A percentile compares a stretch with the other conserved stretches of the same genome.
phyloP scores from a whole-genome alignment of 169 alveolate genomes.

The Plasmodium sp. region DNA sequence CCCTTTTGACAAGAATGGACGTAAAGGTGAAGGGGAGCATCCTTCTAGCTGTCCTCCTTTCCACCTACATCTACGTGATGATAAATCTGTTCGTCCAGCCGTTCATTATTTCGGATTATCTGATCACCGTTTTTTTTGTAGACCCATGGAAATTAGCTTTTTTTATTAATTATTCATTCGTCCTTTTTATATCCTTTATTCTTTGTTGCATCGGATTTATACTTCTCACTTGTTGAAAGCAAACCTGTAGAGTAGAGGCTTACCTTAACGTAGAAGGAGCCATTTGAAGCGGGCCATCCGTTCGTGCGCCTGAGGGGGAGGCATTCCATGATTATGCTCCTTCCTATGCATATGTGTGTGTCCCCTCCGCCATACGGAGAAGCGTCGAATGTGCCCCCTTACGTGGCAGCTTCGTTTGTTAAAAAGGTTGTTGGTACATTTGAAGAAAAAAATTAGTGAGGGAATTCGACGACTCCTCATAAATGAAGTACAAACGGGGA shows the following conservation, averaged over 20 bases:
- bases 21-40: conserved; percentile 53
- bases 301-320: neutral
- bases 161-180: conserved; percentile 41
- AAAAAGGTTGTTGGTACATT: neutral
- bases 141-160: conserved; percentile 75
- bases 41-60: conserved; percentile 14
- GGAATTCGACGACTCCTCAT: neutral
- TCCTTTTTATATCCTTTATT: conserved; percentile 48
- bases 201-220: conserved; percentile 64
- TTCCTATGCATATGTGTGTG: neutral
- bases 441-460: neutral
- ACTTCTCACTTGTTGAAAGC: conserved; percentile 22
- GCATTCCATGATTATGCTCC: no score
- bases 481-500: neutral
- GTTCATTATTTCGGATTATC: conserved; percentile 58
- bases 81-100: conserved; percentile 64
- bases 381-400: neutral
- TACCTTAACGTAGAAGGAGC: conserved; percentile 4
- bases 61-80: conserved; percentile 51
- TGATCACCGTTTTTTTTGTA: conserved; percentile 67
- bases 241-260: neutral
- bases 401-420: neutral
- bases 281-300: neutral
- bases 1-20: conserved; percentile 22
- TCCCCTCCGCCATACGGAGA: neutral